phyloP scores from a whole-genome alignment of 2,329 filamentous ascomycete genomes.

The Hypoxylon sp. region DNA sequence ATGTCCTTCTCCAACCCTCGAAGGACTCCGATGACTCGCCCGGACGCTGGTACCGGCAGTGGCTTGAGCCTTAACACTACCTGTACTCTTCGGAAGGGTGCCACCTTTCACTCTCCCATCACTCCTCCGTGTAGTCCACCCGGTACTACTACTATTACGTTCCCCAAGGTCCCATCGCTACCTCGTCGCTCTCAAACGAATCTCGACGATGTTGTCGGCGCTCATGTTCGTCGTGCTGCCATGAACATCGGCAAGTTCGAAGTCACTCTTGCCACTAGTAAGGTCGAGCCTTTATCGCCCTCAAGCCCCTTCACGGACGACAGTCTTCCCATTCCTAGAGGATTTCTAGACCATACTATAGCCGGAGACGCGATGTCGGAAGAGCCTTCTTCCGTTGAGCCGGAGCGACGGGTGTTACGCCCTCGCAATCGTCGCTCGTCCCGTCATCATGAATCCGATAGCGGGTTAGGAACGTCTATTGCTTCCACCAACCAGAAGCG shows the following conservation, averaged over 20 bases:
- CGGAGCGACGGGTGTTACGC: conserved; percentile 66
- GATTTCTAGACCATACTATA: conserved; percentile 71
- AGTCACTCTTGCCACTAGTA: conserved; percentile 68
- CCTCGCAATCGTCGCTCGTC: conserved; percentile 69
- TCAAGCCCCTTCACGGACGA: conserved; percentile 67
- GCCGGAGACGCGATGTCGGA: conserved; percentile 65
- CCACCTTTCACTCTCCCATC: conserved; percentile 73
- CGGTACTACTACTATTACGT: conserved; percentile 39
- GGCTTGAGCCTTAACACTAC: conserved; percentile 67
- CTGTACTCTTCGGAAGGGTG: conserved; percentile 77
- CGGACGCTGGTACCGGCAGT: conserved; percentile 59
- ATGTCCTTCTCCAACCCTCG: conserved; percentile 67
- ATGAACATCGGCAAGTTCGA: conserved; percentile 77
- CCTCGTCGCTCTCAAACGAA: conserved; percentile 78
- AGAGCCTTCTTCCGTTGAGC: conserved; percentile 54
- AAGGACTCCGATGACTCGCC: conserved; percentile 62
- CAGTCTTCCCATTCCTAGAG: conserved; percentile 72
- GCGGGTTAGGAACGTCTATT: conserved; percentile 88
- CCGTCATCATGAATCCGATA: conserved; percentile 84
- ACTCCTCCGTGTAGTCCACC: conserved; percentile 59
- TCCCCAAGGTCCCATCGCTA: conserved; percentile 66
- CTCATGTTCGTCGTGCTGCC: conserved; percentile 77
- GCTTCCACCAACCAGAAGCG: conserved; percentile 71
- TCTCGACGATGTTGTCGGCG: conserved; percentile 80
- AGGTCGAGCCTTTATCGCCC: conserved; percentile 57